Base-by-base conservation (phyloP, 1,139 yeast genomes). In the Geotrichum citri-aurantii region DNA sequence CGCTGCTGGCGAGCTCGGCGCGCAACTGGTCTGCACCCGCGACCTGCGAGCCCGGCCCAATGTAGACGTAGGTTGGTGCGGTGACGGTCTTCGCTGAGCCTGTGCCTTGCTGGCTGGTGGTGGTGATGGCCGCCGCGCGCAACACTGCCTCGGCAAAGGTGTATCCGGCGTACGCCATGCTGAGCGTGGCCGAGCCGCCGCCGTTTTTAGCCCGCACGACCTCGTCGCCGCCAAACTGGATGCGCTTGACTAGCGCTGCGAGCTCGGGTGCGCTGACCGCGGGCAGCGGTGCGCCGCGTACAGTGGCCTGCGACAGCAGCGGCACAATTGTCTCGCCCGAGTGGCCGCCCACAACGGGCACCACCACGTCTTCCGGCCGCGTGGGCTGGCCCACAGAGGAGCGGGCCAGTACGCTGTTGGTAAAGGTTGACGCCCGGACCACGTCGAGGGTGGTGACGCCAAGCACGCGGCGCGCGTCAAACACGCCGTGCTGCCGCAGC, bases 151-250 rank as follows among this genome's bases (percentile, higher is more conserved):
- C 88, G 63, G 97, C 95, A 67, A 89, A 83, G 74, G 87, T 83
- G 73, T 84, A 92, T 67, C 95, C 97, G 56, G 97, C 97, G 73
- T 90, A 93, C 56, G 97, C 97, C 97, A 92, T 92, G 59, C 97
- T 88, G 66, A 92, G 80, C 56, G 98, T 92, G 64, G 97, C 96
- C 56, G 96, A 88, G 61, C 97, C 97, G 64, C 86, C 84, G 70
- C 97, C 97, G 73, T 89, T 86, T 80, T 92, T 92, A 68, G 97
- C 97, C 77, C 87, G 80, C 68, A 92, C 97, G 67, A 92, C 95
- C 78, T 92, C 97, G 73, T 92, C 97, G 77, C 97, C 97, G 72
- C 97, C 98, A 72, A 86, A 90, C 78, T 91, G 97, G 72, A 91
- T 90, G 76, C 97, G 85, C 80, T 88, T 82, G 70, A 89, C 81